Percentiles rank a stretch among this genome's conserved stretches.
phyloP scores from a whole-genome alignment of 805 yeast genomes.

The Candida pini region DNA sequence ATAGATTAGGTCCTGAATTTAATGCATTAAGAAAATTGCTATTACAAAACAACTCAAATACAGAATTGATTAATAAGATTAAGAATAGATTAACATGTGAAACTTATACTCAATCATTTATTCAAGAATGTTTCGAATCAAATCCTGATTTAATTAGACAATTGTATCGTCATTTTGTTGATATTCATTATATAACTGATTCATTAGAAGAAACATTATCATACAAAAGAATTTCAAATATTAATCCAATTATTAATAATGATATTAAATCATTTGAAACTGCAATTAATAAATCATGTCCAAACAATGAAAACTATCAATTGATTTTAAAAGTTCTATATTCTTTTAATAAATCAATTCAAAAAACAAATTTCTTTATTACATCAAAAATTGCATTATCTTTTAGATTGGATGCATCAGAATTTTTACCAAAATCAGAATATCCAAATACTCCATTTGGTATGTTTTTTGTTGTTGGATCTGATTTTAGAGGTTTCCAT shows the following conservation, averaged over 20 bases:
- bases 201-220: slow-evolving; percentile 74
- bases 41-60: slow-evolving; percentile 56
- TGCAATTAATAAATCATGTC: slow-evolving; percentile 59
- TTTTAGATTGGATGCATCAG: slow-evolving; percentile 80
- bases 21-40: slow-evolving; percentile 60
- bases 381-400: slow-evolving; percentile 94
- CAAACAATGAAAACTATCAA: slow-evolving; percentile 76
- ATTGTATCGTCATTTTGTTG: slow-evolving; percentile 87
- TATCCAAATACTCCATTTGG: slow-evolving; percentile 93
- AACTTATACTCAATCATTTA: slow-evolving; percentile 83
- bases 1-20: slow-evolving; percentile 90
- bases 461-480: slow-evolving; percentile 92
- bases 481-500: slow-evolving; percentile 96
- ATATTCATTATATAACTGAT: slow-evolving; percentile 74
- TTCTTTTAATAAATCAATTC: slow-evolving; percentile 76
- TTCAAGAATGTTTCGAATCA: slow-evolving; percentile 66
- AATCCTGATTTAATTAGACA: slow-evolving; percentile 71
- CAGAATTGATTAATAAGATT: slow-evolving; percentile 71
- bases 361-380: slow-evolving; percentile 90
- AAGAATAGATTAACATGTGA: slow-evolving; percentile 89
- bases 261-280: slow-evolving; percentile 71
- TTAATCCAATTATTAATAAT: slow-evolving; percentile 68
- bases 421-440: slow-evolving; percentile 79
- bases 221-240: slow-evolving; percentile 76
- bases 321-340: slow-evolving; percentile 77